A percentile compares a stretch with the other conserved stretches of the same genome.
Conservation (phyloP, 2,329 filamentous ascomycete genomes). For the Paecilomyces variotii region DNA sequence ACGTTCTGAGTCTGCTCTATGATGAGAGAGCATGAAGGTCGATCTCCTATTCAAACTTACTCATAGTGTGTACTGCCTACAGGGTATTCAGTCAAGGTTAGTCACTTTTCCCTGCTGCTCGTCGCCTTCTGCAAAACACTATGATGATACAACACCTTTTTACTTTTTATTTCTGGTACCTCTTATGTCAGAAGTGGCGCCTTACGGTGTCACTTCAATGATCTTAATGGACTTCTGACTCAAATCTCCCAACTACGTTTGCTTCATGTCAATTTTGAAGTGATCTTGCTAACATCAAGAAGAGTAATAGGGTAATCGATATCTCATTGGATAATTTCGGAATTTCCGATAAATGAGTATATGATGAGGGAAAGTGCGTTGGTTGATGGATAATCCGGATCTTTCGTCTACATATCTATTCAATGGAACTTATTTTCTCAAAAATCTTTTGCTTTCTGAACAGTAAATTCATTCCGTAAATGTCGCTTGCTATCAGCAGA, state of each 20-base stretch:
- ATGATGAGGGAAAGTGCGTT: background rate
- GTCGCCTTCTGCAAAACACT: conserved; percentile 9
- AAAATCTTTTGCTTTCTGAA: background rate
- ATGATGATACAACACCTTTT: conserved; percentile 65
- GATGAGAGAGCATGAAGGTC: background rate
- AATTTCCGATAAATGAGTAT: background rate
- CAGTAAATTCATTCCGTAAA: background rate
- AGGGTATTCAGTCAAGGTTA: conserved; percentile 12
- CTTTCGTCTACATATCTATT: too few species aligned
- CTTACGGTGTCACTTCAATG: conserved; percentile 52
- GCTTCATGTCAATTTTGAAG: conserved; percentile 13
- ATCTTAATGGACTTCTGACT: conserved; percentile 83
- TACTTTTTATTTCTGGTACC: conserved; percentile 79
- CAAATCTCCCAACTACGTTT: conserved; percentile 2
- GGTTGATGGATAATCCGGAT: too few species aligned
- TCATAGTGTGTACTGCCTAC: background rate
- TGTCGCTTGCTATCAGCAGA: background rate
- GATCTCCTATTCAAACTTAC: conserved; percentile 1
- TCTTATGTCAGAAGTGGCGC: conserved; percentile 73
- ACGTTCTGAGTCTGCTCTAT: background rate
- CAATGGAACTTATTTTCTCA: too few species aligned
- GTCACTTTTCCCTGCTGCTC: conserved; percentile 8
- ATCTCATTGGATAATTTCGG: background rate
- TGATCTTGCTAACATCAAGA: conserved; percentile 9
- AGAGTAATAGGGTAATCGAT: background rate